phyloP scores from a whole-genome alignment of 164 flowering plant genomes.

The Aristolochia contorta region DNA sequence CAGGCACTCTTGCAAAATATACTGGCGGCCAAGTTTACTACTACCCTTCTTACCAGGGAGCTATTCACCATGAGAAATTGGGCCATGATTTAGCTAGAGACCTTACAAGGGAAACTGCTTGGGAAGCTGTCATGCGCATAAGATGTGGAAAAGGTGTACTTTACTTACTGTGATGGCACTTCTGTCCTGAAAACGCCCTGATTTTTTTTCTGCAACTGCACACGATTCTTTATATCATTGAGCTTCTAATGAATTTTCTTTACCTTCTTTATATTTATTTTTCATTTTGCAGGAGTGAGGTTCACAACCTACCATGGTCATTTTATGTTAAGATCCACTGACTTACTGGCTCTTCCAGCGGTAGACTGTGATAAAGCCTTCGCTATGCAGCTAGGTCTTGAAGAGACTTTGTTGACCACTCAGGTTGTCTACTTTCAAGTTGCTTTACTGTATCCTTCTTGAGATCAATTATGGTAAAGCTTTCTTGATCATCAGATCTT shows the following conservation, averaged over 20 bases:
- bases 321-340: constrained; percentile 92
- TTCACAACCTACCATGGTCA: constrained; percentile 89
- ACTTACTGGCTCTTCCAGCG: constrained; percentile 89
- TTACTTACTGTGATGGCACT: background rate
- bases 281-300: constrained; percentile 61
- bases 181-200: background rate
- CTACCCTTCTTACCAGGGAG: constrained; percentile 69
- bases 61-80: constrained; percentile 59
- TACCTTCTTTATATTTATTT: constrained; percentile 4
- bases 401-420: constrained; percentile 77
- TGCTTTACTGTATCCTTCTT: constrained; percentile 93
- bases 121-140: constrained; percentile 98
- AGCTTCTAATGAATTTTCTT: background rate
- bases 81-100: constrained; percentile 79
- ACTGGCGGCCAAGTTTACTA: constrained; percentile 90
- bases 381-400: constrained; percentile 82
- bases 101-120: constrained; percentile 94
- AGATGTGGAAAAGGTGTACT: constrained; percentile 94
- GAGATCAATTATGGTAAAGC: background rate
- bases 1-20: constrained; percentile 90
- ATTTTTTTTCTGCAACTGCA: background rate
- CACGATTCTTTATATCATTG: background rate
- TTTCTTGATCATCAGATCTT: too few species aligned
- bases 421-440: constrained; percentile 90
- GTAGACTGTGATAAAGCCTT: constrained; percentile 99